These are phyloP conservation scores for Teratosphaeria nubilosa DNA, from an alignment of 2,329 filamentous ascomycete genomes.

Conservation along the genomic window DNA sequence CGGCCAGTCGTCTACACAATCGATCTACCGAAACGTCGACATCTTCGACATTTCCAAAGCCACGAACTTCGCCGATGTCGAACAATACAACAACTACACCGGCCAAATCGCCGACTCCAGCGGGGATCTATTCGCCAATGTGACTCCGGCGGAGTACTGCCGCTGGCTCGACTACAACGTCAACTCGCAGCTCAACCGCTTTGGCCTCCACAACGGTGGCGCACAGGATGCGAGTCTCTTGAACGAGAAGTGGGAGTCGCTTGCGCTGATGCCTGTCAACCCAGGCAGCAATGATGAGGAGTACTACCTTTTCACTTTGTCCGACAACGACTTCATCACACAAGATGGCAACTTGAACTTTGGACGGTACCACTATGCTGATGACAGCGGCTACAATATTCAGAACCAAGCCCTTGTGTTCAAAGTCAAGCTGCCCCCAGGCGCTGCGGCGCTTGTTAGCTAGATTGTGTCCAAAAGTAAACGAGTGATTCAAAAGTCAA, in stretches of 20 bases:
- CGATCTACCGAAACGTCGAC: slow-evolving; percentile 57
- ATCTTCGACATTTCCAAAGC: slow-evolving; percentile 54
- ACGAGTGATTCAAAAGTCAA: neutral
- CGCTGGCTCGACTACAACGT: slow-evolving; percentile 59
- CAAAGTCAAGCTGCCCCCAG: slow-evolving; percentile 41
- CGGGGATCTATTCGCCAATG: slow-evolving; percentile 44
- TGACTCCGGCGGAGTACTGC: slow-evolving; percentile 53
- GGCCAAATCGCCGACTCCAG: slow-evolving; percentile 36
- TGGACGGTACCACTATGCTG: slow-evolving; percentile 46
- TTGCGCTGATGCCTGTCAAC: slow-evolving; percentile 50
- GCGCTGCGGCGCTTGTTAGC: neutral
- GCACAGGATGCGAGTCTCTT: slow-evolving; percentile 47
- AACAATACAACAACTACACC: slow-evolving; percentile 9
- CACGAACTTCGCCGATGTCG: slow-evolving; percentile 45
- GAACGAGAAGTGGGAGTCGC: slow-evolving; percentile 70
- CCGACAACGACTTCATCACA: slow-evolving; percentile 67
- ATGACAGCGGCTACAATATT: slow-evolving; percentile 47
- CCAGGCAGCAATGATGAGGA: slow-evolving; percentile 40
- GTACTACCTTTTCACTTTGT: slow-evolving; percentile 58
- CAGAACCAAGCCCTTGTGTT: slow-evolving; percentile 57
- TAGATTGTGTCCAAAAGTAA: neutral
- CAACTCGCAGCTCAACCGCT: slow-evolving; percentile 46
- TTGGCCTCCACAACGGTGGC: slow-evolving; percentile 61
- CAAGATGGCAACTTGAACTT: slow-evolving; percentile 55
- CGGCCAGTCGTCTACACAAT: slow-evolving; percentile 41